Percentiles rank a stretch among this genome's conserved stretches.
Conservation (phyloP, 495 filamentous ascomycete species). For the Penicillium verhagenii region DNA sequence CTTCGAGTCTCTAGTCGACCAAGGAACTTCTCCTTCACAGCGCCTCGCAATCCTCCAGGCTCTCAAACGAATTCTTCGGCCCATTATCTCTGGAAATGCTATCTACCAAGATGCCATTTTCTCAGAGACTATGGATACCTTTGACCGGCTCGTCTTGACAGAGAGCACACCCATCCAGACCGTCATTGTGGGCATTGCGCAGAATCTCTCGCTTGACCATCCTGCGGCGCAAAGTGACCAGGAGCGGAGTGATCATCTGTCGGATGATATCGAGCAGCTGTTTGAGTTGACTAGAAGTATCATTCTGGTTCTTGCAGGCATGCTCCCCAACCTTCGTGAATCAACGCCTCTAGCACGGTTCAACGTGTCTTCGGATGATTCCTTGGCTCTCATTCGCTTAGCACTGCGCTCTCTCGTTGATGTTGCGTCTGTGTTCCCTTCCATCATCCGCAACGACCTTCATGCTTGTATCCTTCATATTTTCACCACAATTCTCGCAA, state of each 20-base stretch:
- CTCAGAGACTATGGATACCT: constrained; percentile 92
- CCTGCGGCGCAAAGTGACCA: constrained; percentile 77
- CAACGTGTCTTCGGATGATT: constrained; percentile 67
- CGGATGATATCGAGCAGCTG: constrained; percentile 95
- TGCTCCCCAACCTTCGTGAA: constrained; percentile 84
- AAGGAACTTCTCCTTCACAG: constrained; percentile 72
- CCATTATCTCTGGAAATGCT: constrained; percentile 92
- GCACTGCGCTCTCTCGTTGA: constrained; percentile 87
- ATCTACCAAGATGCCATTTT: constrained; percentile 96
- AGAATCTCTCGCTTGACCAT: constrained; percentile 84
- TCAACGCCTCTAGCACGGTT: constrained; percentile 65
- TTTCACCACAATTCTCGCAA: constrained; percentile 88
- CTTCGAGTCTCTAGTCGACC: constrained; percentile 88
- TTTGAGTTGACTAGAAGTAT: constrained; percentile 96
- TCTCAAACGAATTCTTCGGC: constrained; percentile 90
- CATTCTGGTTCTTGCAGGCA: constrained; percentile 81
- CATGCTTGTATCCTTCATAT: constrained; percentile 97
- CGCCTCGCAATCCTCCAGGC: constrained; percentile 87
- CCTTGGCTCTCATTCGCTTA: constrained; percentile 72
- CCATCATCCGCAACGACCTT: constrained; percentile 93
- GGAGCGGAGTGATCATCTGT: constrained; percentile 69
- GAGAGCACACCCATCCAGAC: constrained; percentile 86
- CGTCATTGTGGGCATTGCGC: constrained; percentile 88
- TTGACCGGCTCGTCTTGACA: constrained; percentile 89
- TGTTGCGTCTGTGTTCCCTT: constrained; percentile 90